Percentiles rank a stretch among this genome's conserved stretches.
Evolutionary conservation across 1,284 basidiomycete genomes (phyloP).

Genomic region (Heterobasidion occidentale): DNA sequence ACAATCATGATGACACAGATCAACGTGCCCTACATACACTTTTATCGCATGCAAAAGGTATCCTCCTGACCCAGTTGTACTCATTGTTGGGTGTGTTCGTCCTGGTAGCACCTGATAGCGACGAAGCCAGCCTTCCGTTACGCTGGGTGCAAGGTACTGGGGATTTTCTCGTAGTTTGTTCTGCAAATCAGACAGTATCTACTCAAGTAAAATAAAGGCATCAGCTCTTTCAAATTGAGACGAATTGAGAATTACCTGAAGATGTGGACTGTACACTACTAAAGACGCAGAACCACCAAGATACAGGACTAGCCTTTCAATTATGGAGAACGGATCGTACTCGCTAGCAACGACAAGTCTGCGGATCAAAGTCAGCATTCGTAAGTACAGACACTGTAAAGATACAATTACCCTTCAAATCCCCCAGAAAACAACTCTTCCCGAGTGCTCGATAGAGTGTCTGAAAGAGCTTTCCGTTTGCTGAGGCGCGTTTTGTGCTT

Average conservation of each 20-base stretch:
- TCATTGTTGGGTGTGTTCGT: conserved; percentile 95
- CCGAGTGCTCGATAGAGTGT: conserved; percentile 55
- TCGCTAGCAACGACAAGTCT: conserved; percentile 81
- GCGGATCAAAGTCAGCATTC: conserved; percentile 2
- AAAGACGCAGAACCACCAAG: conserved; percentile 83
- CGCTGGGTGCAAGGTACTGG: conserved; percentile 69
- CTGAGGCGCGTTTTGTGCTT: conserved; percentile 61
- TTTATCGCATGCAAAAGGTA: conserved; percentile 81
- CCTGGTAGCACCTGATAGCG: conserved; percentile 92
- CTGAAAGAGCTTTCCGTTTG: conserved; percentile 61
- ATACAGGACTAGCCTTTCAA: conserved; percentile 70
- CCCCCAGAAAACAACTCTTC: conserved; percentile 82
- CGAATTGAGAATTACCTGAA: conserved; percentile 44
- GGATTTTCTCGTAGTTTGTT: conserved; percentile 60
- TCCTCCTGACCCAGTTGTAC: conserved; percentile 82
- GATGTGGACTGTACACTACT: conserved; percentile 79
- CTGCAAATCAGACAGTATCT: conserved; percentile 75
- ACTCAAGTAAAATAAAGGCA: conserved; percentile 2
- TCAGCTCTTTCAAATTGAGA: neutral
- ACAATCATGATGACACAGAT: neutral
- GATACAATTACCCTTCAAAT: conserved; percentile 67
- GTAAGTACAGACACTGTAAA: neutral
- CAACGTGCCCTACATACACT: conserved; percentile 51
- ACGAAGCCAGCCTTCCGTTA: conserved; percentile 87
- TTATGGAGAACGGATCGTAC: conserved; percentile 81